These are phyloP conservation scores for Lichtheimia hyalospora DNA, from an alignment of 371 early-diverging fungal species.

Conservation along the genomic window DNA sequence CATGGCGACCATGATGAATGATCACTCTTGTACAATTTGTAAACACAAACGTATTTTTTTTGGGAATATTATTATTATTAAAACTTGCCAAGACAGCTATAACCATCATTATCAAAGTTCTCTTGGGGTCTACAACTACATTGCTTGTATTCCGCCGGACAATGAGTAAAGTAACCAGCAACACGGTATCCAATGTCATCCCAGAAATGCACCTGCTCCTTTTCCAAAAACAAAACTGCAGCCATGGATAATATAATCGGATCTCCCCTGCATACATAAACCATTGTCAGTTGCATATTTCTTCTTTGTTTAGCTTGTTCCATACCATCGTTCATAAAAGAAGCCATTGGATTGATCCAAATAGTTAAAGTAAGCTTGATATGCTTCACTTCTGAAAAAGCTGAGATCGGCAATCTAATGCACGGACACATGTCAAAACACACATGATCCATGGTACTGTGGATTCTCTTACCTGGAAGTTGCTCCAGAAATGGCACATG, in stretches of 20 bases:
- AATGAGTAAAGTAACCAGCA: slow-evolving; percentile 34
- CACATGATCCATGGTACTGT: not conserved
- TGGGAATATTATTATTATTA: slow-evolving; percentile 2
- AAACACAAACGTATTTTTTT: no score
- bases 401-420: slow-evolving; percentile 35
- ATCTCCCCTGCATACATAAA: slow-evolving; percentile 36
- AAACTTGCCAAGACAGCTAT: slow-evolving; percentile 38
- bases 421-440: not conserved
- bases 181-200: slow-evolving; percentile 43
- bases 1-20: no score
- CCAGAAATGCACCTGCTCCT: slow-evolving; percentile 41
- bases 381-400: slow-evolving; percentile 52
- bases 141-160: slow-evolving; percentile 27
- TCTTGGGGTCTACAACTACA: slow-evolving; percentile 38
- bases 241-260: slow-evolving; percentile 42
- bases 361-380: slow-evolving; percentile 75
- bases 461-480: slow-evolving; percentile 42
- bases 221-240: slow-evolving; percentile 34
- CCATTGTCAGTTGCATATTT: not conserved
- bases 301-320: no score
- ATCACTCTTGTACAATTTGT: no score
- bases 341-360: slow-evolving; percentile 85
- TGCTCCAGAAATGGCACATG: slow-evolving; percentile 84
- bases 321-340: slow-evolving; percentile 85
- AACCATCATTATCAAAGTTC: slow-evolving; percentile 41